Percentiles rank a stretch among this genome's conserved stretches.
Evolutionary conservation across 495 filamentous ascomycete genomes (phyloP).

Genomic region (Neurospora sp.): DNA sequence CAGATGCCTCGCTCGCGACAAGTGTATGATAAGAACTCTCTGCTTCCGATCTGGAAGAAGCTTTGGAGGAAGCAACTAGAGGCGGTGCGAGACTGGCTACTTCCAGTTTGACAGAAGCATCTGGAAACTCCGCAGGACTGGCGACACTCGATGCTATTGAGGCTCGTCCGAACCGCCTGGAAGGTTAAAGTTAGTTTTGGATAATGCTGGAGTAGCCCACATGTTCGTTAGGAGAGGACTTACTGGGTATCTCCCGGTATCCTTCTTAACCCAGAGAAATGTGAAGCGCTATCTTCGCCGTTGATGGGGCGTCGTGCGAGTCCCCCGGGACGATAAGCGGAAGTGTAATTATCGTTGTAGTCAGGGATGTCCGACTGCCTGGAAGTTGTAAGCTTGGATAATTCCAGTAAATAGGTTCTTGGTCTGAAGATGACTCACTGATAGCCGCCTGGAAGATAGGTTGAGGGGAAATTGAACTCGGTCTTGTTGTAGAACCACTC

Average conservation of each 20-base stretch:
- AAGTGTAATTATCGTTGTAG: background rate
- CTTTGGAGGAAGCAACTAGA: no score
- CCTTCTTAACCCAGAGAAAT: background rate
- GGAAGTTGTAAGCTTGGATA: background rate
- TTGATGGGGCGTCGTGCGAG: background rate
- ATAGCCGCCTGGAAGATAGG: background rate
- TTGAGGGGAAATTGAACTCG: background rate
- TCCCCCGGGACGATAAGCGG: background rate
- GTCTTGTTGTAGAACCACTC: background rate
- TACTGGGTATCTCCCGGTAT: background rate
- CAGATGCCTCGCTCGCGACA: background rate
- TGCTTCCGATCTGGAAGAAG: no score
- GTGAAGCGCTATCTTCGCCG: background rate
- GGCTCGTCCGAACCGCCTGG: background rate
- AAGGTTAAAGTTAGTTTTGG: background rate
- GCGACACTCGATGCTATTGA: background rate
- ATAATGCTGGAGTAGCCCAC: background rate
- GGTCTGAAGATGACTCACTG: background rate
- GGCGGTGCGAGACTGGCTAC: background rate
- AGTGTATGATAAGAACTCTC: background rate
- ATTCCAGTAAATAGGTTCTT: background rate
- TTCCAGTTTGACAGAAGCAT: background rate
- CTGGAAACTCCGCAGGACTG: background rate
- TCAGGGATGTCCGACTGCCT: background rate
- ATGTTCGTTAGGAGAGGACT: background rate